Evolutionary conservation across 345 rosid species (phyloP), one percentile per base, ranked within the genome.

Genomic region (Syzygium aromaticum): DNA sequence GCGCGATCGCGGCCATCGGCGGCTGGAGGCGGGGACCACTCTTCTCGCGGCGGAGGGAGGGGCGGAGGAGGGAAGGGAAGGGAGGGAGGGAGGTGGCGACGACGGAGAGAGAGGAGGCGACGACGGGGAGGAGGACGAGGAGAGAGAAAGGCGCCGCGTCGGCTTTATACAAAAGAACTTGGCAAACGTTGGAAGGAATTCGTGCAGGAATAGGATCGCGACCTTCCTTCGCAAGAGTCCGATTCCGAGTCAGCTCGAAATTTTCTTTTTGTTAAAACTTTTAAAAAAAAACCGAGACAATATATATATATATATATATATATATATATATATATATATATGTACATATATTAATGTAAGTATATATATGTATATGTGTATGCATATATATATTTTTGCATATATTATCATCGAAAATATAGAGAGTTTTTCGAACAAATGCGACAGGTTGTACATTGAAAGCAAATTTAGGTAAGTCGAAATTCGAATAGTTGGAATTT

Each of bases 51-150:
- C 46, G 46, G 43, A 43, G 54, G 53, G 11, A 51, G 89, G 87
- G 61, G 23, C 89, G 22, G 91, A 85, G 53, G 77, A 1, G 89
- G 86, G 85, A 85, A 88, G 64, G 88, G 86, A 27, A 88, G 38
- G 27, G 88, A 90, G 84, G n/a, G 86, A 49, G 14, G 86, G 61
- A 1, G 88, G 88, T 14, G 93, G 88, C 53, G 67, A 61, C 51
- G 61, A 57, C 89, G 52, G 67, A 11, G n/a, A 25, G 59, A 56
- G 61, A 23, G 67, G n/a, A n/a, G 33, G 73, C 19, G 73, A 61
- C 17, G 73, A 61, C 19, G 16, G 15, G 5, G 73, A 14, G 33
- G 19, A n/a, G 73, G 13, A 14, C 15, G 54, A 61, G 33, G n/a
- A 33, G 3, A n/a, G 38, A n/a, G 15, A 11, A 51, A 19, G 12